phyloP scores from a whole-genome alignment of 169 alveolate genomes.

The Plasmodium falciparum region DNA sequence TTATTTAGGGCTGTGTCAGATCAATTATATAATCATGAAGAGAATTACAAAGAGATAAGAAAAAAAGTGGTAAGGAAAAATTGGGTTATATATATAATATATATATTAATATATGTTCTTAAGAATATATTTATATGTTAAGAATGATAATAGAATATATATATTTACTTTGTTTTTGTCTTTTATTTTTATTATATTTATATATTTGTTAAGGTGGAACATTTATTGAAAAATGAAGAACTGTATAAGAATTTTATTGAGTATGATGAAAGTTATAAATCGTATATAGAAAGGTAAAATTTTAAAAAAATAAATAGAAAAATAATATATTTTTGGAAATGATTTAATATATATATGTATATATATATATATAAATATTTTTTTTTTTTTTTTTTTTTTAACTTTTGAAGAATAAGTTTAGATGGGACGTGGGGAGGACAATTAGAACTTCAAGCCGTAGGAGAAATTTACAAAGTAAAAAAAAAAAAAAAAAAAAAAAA shows the following conservation, averaged over 20 bases:
- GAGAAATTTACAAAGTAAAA: constrained; percentile 43
- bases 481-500: too few species aligned
- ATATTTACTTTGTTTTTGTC: neutral
- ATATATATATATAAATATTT: neutral
- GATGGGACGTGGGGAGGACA: constrained; percentile 74
- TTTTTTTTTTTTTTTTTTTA: neutral
- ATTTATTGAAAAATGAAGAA: constrained; percentile 35
- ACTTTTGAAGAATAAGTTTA: constrained; percentile 34
- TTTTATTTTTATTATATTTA: constrained; percentile 7
- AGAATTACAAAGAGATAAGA: constrained; percentile 61
- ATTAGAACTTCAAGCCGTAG: constrained; percentile 66
- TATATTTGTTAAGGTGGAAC: constrained; percentile 25
- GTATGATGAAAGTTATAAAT: constrained; percentile 62
- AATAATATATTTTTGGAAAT: neutral
- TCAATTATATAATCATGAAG: constrained; percentile 55
- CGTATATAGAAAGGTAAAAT: constrained; percentile 52
- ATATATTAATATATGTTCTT: too few species aligned
- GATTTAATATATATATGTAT: neutral
- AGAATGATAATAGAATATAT: neutral
- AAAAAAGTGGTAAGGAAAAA: constrained; percentile 26
- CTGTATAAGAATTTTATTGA: constrained; percentile 46
- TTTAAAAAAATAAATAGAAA: neutral
- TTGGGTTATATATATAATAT: too few species aligned
- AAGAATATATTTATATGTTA: neutral
- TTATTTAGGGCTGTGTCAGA: constrained; percentile 67